Evolutionary conservation across 495 filamentous ascomycete species (phyloP), one percentile per base, ranked within the genome.

Genomic region (Cercophora scortea): DNA sequence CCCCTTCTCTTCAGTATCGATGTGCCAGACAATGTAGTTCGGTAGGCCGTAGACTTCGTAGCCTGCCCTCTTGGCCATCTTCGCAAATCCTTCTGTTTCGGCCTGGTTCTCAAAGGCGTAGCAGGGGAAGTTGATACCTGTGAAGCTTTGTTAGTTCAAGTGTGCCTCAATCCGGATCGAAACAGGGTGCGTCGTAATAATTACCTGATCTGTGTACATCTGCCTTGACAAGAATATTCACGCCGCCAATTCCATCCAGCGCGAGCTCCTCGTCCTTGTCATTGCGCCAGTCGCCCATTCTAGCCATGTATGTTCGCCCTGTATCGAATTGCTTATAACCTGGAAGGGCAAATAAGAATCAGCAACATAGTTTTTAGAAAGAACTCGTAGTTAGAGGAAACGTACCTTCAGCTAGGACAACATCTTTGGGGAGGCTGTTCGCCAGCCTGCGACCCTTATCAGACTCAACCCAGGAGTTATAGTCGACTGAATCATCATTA

Each of bases 61-160:
- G 42, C 92, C 92, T 36, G 93, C 93, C 56, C 92, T 80, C 76
- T 96, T 97, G 53, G 93, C 93, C 93, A 98, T 98, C 67, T 89
- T 92, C 42, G 93, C 93, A 62, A 98, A 98, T 5, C 93, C 93
- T 69, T 98, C 93, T 6, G 93, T 98, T 70, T 98, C 93, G 55
- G 93, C 93, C 73, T 98, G 93, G 70, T 98, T 97, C 71, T 98
- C 94, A 68, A 98, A 98, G 13, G 93, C 80, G 65, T 98, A 98
- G 65, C 86, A 82, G 15, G 93, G 93, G 73, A 98, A 98, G 70
- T 98, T 98, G 72, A 98, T 89, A 40, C 92, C 92, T 91, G 7
- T 5, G 2, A 8, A 13, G 11, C 25, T 38, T 38, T 34, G 36
- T 61, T 46, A 62, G 60, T 40, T 38, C 38, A 34, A 11, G 33